A percentile compares a stretch with the other conserved stretches of the same genome.
Evolutionary conservation across 1,284 basidiomycete genomes (phyloP).

Genomic region (Ustilago loliicola): DNA sequence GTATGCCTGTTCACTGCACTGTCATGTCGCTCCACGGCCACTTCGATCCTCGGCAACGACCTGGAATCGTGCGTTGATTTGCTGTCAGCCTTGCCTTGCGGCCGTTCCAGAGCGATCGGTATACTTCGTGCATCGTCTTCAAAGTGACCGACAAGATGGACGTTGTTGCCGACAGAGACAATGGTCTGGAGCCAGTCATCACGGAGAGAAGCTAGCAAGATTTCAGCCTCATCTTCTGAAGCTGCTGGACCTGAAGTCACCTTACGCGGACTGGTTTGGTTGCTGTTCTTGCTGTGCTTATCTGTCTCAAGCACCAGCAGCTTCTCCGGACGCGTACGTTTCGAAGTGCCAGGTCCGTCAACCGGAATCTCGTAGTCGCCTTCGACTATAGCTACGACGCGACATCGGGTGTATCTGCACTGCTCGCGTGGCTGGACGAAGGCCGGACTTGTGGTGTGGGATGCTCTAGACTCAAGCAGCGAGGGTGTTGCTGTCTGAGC

Average conservation of each 20-base stretch:
- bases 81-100: background rate
- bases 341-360: constrained; percentile 11
- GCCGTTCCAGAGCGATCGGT: constrained; percentile 7
- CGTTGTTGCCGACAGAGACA: constrained; percentile 42
- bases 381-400: constrained; percentile 28
- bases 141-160: constrained; percentile 60
- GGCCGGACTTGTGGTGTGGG: background rate
- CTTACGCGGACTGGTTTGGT: constrained; percentile 12
- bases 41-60: constrained; percentile 12
- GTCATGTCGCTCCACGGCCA: constrained; percentile 10
- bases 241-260: background rate
- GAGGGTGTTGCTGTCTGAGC: background rate
- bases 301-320: constrained; percentile 37
- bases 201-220: constrained; percentile 50
- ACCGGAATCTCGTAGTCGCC: constrained; percentile 17
- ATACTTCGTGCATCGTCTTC: constrained; percentile 19
- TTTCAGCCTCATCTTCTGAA: constrained; percentile 1
- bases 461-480: background rate
- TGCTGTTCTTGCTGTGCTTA: constrained; percentile 15
- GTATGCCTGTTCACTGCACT: background rate
- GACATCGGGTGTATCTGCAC: constrained; percentile 36
- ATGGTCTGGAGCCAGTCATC: constrained; percentile 60
- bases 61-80: background rate
- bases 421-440: constrained; percentile 7
- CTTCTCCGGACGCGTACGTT: constrained; percentile 32